Evolutionary conservation across 805 yeast species (phyloP), one percentile per base, ranked within the genome.

Genomic region (Saitoella complicata): DNA sequence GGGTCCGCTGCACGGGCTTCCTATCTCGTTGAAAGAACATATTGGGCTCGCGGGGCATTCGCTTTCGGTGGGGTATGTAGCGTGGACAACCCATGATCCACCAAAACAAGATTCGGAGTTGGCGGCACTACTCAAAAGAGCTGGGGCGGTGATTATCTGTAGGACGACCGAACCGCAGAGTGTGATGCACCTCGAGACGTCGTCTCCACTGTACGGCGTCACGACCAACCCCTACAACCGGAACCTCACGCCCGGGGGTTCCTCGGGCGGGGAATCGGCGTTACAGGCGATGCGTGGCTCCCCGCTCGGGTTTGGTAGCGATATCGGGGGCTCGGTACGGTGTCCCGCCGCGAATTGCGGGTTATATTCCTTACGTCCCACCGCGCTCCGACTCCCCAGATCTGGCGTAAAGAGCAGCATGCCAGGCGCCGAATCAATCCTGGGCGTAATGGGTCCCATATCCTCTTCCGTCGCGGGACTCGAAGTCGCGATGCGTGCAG

Each of bases 251-350:
- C 68, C 80, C 2, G 84, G 85, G 50, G 85, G 85, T n/a, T 74
- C 80, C 1, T 74, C 81, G 3, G 78, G 80, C 37, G 85, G 85
- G 48, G 85, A 78, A 58, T 81, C 83, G 50, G 75, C 80, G 0
- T 57, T 73, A 48, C 71, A 76, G 43, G 74, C 72, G 2, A 67
- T 73, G 57, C 71, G 68, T 44, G 83, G 75, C 5, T 73, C 81
- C 12, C 71, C 75, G 1, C 50, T 77, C 37, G 83, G 80, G 12
- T 64, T 75, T 38, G 84, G 84, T 38, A 72, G 80, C 31, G 85
- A 78, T 55, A 78, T 78, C 49, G 85, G 85, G 47, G 85, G 85
- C 1, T 72, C 79, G 9, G 73, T 79, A 46, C 67, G 85, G 48
- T 71, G 68, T 6, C 85, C 85, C 3, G 78, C 81, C 34, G 82